phyloP scores from a whole-genome alignment of 2,329 filamentous ascomycete genomes.

The Grosmannia serpens region DNA sequence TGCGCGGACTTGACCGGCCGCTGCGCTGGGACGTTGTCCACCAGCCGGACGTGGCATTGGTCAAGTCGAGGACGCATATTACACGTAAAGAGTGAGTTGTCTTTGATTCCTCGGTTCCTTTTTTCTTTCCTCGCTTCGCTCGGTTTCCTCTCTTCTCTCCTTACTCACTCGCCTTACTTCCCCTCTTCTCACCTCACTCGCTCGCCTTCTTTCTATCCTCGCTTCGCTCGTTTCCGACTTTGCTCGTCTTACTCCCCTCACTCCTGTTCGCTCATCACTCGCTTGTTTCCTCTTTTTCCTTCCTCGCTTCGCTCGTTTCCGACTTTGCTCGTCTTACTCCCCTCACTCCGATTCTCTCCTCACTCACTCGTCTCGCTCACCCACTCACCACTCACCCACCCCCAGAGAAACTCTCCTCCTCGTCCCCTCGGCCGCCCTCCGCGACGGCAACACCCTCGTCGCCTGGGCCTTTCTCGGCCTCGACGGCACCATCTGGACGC shows the following conservation, averaged over 20 bases:
- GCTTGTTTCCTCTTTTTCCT: neutral
- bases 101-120: neutral
- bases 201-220: neutral
- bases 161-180: neutral
- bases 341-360: neutral
- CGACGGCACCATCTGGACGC: slow-evolving; percentile 48
- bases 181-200: neutral
- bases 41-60: slow-evolving; percentile 41
- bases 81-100: slow-evolving; percentile 39
- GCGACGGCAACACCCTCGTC: slow-evolving; percentile 33
- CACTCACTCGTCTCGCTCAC: neutral
- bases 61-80: slow-evolving; percentile 43
- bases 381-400: slow-evolving; percentile 14
- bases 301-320: neutral
- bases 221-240: neutral
- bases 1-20: slow-evolving; percentile 21
- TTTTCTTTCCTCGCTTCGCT: neutral
- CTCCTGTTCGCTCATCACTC: neutral
- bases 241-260: neutral
- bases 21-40: slow-evolving; percentile 43
- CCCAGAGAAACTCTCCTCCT: slow-evolving; percentile 25
- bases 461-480: slow-evolving; percentile 54
- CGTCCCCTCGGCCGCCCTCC: slow-evolving; percentile 36
- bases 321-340: neutral
- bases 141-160: neutral